Evolutionary conservation across 2,329 filamentous ascomycete species (phyloP).

Genomic region (Neofusicoccum kwambonambiense): DNA sequence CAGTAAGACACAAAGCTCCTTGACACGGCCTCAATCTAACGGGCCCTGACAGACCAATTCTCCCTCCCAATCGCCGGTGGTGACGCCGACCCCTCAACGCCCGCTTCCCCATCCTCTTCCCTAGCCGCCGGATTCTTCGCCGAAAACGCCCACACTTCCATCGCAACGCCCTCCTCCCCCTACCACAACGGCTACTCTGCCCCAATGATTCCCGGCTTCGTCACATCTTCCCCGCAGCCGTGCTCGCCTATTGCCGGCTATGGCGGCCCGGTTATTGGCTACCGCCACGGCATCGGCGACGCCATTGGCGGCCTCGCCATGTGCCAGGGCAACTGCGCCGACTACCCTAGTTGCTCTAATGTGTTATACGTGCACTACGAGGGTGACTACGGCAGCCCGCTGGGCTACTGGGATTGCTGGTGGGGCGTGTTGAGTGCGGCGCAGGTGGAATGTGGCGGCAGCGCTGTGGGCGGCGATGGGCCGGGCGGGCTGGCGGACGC

Average conservation of each 20-base stretch:
- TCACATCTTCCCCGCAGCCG: not conserved
- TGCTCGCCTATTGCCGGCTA: constrained; percentile 5
- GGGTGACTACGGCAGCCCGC: not conserved
- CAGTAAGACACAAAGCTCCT: not conserved
- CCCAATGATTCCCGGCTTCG: not conserved
- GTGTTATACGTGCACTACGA: constrained; percentile 5
- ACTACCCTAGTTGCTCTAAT: not conserved
- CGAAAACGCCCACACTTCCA: not conserved
- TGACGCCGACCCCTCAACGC: not conserved
- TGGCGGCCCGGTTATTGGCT: not conserved
- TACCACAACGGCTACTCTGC: not conserved
- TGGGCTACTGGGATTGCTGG: constrained; percentile 19
- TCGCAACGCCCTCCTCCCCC: not conserved
- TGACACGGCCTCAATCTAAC: not conserved
- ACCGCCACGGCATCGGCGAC: constrained; percentile 11
- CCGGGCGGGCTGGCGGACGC: not conserved
- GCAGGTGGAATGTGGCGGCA: not conserved
- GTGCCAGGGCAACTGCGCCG: constrained; percentile 7
- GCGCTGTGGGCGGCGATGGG: not conserved
- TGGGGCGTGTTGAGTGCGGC: not conserved
- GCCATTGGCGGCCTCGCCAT: not conserved
- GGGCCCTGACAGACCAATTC: not conserved
- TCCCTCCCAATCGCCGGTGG: not conserved
- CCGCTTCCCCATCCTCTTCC: not conserved
- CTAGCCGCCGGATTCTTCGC: not conserved